Evolutionary conservation across 2,329 filamentous ascomycete genomes (phyloP), one percentile per base, ranked within the genome.

Genomic region (Diaporthe capsici): DNA sequence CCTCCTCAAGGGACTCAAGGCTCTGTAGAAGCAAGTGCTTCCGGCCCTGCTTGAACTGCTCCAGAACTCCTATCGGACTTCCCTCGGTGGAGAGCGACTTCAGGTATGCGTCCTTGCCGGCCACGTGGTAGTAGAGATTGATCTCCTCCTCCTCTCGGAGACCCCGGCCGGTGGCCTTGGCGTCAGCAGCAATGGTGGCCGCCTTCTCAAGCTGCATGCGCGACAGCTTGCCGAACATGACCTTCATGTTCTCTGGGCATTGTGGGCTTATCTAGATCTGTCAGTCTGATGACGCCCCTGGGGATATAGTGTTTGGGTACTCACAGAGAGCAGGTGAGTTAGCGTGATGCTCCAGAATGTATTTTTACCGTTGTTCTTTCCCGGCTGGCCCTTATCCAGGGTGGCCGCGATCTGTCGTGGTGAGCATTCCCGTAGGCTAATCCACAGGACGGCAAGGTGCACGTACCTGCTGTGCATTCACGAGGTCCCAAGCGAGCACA

Each of bases 341-440:
- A 89, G 84, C 28, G 86, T 82, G 77, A 91, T 90, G 76, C 88
- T 90, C 85, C 87, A 89, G 76, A 90, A 91, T 80, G 90, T 83
- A 74, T 87, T 88, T 2, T 83, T 82, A 42, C 87, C 83, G 31
- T 90, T 88, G 39, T 84, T 82, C 0, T 87, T 84, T 34, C 85
- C 84, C 2, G 87, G 83, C 68, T 89, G 88, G 0, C 87, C 86
- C 79, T 87, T 87, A 76, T 91, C 89, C 37, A 91, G 79, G 0
- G 87, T 85, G 1, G 88, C 87, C 0, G 89, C 88, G 79, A 92
- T 91, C 88, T 91, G 51, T 5, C 17, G 28, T 15, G 22, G 57
- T 75, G 34, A 77, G 60, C 53, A 71, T 71, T 28, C 4, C 28
- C 39, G 47, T 9, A n/a, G 2, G n/a, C 6, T 4, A 15, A 42